Base-by-base conservation (phyloP, 371 early-diverging fungal genomes). In the Apophysomyces sp. region DNA sequence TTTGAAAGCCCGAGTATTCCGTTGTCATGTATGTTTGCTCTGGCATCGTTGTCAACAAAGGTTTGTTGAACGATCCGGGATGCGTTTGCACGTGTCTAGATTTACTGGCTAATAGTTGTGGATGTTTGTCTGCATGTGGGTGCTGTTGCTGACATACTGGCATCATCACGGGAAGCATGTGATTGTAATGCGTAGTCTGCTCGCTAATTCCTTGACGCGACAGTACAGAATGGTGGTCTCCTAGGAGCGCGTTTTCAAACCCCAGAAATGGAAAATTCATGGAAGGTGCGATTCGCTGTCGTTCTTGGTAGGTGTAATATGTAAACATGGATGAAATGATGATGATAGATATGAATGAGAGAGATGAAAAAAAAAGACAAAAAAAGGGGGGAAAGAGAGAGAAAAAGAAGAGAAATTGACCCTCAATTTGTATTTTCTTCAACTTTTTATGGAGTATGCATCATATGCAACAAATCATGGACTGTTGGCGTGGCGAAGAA, bases 391-490 rank as follows among this genome's bases (percentile, higher is more conserved):
- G 24, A 44, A 44, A 21, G 2, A 44, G 44, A 44, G 21, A 44
- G 21, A 21, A 21, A 44, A 21, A 44, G 21, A 21, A 18, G 18
- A 44, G 49, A 44, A 44, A 44, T 44, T 4, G 21, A 11, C 49
- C 26, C 49, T 44, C 21, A 9, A 21, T 44, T 21, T 16, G 18
- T 21, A 21, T 16, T 21, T 21, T 21, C 21, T 44, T 16, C 49
- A 44, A 44, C 49, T 24, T 44, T 44, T 44, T 44, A 44, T 44
- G n/a, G 49, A 21, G 21, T 44, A 44, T 44, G 49, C 49, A 44
- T 44, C 49, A 44, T 44, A 44, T 44, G 49, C 49, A 44, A 21
- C 16, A 21, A 44, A 44, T 16, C 7, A 21, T 44, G n/a, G 49
- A 44, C 49, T 44, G 49, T 21, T 21, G 21, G 24, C 13, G 34